Percentiles rank a stretch among this genome's conserved stretches.
Evolutionary conservation across 2,329 filamentous ascomycete genomes (phyloP).

Genomic region (Talaromyces verruculosus): DNA sequence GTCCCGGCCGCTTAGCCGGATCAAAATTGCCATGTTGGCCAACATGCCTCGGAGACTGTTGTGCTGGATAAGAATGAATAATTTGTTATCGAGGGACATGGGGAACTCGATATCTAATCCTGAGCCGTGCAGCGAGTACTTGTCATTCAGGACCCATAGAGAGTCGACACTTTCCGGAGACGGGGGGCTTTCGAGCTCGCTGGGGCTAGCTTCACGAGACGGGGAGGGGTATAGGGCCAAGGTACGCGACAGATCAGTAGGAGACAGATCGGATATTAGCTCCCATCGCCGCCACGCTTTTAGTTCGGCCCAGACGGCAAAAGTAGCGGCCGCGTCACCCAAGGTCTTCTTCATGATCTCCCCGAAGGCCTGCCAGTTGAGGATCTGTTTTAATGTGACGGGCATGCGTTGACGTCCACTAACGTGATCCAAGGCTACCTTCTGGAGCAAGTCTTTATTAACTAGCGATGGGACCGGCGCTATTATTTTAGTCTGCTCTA

Average conservation of each 20-base stretch:
- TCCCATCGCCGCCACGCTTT: conserved; percentile 16
- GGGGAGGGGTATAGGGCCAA: not conserved
- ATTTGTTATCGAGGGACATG: conserved; percentile 12
- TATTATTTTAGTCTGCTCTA: not conserved
- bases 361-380: conserved; percentile 12
- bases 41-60: conserved; percentile 14
- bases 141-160: conserved; percentile 3
- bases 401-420: conserved; percentile 17
- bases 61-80: conserved; percentile 17
- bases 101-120: conserved; percentile 12
- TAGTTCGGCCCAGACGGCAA: conserved; percentile 15
- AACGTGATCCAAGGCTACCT: conserved; percentile 10
- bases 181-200: not conserved
- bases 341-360: conserved; percentile 4
- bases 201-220: not conserved
- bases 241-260: not conserved
- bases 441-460: not conserved
- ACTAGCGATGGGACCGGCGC: not conserved
- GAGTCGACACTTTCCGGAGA: not conserved
- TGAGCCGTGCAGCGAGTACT: conserved; percentile 8
- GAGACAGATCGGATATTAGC: not conserved
- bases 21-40: conserved; percentile 17
- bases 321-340: conserved; percentile 2
- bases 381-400: conserved; percentile 12
- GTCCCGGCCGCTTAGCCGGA: conserved; percentile 12